A percentile compares a stretch with the other conserved stretches of the same genome.
Evolutionary conservation across 1,284 basidiomycete species (phyloP).

Genomic region (Ceratobasidium sp.): DNA sequence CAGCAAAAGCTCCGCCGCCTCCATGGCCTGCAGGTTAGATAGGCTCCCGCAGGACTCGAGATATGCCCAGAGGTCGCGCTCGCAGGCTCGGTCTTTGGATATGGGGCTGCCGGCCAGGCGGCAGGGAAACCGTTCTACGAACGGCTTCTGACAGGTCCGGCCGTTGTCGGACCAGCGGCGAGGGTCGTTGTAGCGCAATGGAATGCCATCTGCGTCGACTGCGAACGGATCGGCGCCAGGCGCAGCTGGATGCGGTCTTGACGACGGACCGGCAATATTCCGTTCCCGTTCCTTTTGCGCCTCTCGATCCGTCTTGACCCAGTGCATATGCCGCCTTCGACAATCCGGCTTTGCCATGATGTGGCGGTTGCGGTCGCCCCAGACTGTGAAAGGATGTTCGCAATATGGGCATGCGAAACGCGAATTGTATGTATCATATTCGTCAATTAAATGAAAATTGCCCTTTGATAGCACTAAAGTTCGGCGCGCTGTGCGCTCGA

Average conservation of each 20-base stretch:
- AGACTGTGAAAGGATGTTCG: neutral
- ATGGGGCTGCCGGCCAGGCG: constrained; percentile 25
- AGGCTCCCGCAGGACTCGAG: constrained; percentile 8
- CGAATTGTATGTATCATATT: neutral
- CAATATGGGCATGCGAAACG: constrained; percentile 3
- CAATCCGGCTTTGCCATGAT: constrained; percentile 19
- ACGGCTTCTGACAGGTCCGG: neutral
- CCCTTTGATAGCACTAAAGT: neutral
- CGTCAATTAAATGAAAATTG: neutral
- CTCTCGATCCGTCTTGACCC: neutral
- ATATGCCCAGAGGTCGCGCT: neutral
- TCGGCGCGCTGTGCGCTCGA: neutral
- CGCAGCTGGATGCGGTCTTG: neutral
- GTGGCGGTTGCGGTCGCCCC: neutral
- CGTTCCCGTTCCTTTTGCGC: neutral
- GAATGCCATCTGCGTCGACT: neutral
- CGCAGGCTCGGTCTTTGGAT: neutral
- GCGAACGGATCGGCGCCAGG: too few species aligned
- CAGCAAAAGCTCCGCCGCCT: constrained; percentile 27
- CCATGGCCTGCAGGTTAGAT: neutral
- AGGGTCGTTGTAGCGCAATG: neutral
- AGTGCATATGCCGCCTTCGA: neutral
- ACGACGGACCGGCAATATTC: constrained; percentile 11
- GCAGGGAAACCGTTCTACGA: constrained; percentile 13
- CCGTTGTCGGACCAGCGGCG: constrained; percentile 13